These are phyloP conservation scores for Kodamaea jinghongensis DNA, from an alignment of 805 yeast species.

Conservation along the genomic window DNA sequence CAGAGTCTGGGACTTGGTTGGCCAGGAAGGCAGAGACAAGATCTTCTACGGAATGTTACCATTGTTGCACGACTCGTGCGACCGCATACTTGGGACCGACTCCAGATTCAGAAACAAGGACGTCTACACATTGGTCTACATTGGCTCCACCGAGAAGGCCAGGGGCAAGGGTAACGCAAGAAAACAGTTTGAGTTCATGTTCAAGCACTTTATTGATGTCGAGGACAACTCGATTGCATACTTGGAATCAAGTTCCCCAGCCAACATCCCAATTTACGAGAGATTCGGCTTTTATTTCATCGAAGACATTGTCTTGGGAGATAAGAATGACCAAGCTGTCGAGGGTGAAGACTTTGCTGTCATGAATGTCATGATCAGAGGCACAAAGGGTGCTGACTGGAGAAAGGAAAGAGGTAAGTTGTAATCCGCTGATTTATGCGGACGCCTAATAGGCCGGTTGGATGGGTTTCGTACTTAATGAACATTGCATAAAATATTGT, in stretches of 20 bases:
- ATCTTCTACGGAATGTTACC: constrained; percentile 51
- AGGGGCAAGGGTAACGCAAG: constrained; percentile 59
- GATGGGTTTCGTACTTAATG: no score
- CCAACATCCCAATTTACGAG: constrained; percentile 52
- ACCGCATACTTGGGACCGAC: constrained; percentile 44
- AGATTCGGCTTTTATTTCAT: constrained; percentile 50
- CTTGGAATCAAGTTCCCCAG: constrained; percentile 42
- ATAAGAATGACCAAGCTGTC: constrained; percentile 20
- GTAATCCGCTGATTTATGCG: no score
- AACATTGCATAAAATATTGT: no score
- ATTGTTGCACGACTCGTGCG: constrained; percentile 47
- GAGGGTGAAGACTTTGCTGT: constrained; percentile 41
- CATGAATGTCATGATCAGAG: constrained; percentile 46
- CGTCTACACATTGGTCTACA: constrained; percentile 44
- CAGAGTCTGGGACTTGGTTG: constrained; percentile 48
- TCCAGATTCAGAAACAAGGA: constrained; percentile 33
- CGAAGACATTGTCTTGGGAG: constrained; percentile 48
- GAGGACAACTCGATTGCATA: constrained; percentile 39
- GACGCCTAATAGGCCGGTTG: no score
- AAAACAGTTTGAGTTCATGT: constrained; percentile 48
- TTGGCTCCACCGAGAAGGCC: constrained; percentile 43
- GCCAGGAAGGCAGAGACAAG: constrained; percentile 47
- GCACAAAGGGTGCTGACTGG: constrained; percentile 35
- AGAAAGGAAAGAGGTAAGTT: constrained; percentile 15
- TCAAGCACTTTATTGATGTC: constrained; percentile 43